Base-by-base conservation (phyloP, 371 early-diverging fungal species). In the Circinella umbellata region DNA sequence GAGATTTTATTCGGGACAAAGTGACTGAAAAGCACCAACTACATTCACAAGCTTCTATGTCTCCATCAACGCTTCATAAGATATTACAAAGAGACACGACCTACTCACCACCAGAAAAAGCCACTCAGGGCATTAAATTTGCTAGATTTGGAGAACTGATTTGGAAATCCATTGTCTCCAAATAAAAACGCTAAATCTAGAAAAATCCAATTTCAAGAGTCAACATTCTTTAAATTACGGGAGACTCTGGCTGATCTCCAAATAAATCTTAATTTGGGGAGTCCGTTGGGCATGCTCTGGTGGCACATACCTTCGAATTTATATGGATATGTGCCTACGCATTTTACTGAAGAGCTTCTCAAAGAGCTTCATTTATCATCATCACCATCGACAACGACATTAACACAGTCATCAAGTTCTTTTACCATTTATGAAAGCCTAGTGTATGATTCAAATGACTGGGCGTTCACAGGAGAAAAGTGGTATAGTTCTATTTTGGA, bases 101-200 rank as follows among this genome's bases (percentile, higher is more conserved):
- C 13, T 60, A 60, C 36, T 60, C 60, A 34, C 60, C 60, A 36
- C 60, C 60, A 60, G 60, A 60, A 35, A 34, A 60, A 37, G 3
- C 60, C 13, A 60, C 38, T 11, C 13, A 60, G n/a, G n/a, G n/a
- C n/a, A n/a, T n/a, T n/a, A n/a, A n/a, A n/a, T n/a, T n/a, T n/a
- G n/a, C n/a, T n/a, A n/a, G n/a, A n/a, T n/a, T n/a, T n/a, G n/a
- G n/a, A n/a, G n/a, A n/a, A n/a, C n/a, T n/a, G n/a, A n/a, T n/a
- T n/a, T n/a, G n/a, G n/a, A n/a, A n/a, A n/a, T n/a, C n/a, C n/a
- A n/a, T n/a, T n/a, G n/a, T n/a, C n/a, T n/a, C n/a, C n/a, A n/a
- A n/a, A n/a, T n/a, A n/a, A n/a, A n/a, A n/a, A n/a, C n/a, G n/a
- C n/a, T n/a, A n/a, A n/a, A n/a, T n/a, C n/a, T n/a, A n/a, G n/a